Evolutionary conservation across 331 rosid species (phyloP), one percentile per base, ranked within the genome.

Genomic region (Rosa hybrid): DNA sequence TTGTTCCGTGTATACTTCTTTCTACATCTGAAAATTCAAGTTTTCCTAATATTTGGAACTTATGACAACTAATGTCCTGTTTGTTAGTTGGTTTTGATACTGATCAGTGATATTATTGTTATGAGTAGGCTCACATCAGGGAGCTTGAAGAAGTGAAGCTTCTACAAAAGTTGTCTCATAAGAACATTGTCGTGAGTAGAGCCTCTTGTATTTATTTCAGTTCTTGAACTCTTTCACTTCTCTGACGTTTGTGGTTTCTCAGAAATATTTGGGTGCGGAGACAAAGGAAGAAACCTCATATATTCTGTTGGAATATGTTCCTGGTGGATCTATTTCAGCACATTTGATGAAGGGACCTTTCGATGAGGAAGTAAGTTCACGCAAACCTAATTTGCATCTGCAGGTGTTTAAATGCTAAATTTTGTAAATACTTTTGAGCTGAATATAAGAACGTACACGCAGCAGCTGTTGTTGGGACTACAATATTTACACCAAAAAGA

Each of bases 111-210:
- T 76, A 59, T 86, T 70, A 48, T 73, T 75, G 83, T 80, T 78
- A 75, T 72, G 68, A 81, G 83, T 86, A 95, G 99, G 91, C 92
- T 77, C 96, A 95, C 62, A 75, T 95, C 81, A 91, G 88, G 87
- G 99, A 93, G 85, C 97, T 93, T 46, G 99, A 95, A 86, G 99
- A 93, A 88, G 99, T 95, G 77, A 95, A 95, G 87, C 91, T 93
- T 82, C 93, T 95, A 18, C 91, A 91, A 85, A 91, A 93, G 87
- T 94, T 84, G 71, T 93, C 96, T 12, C 99, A 95, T 90, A 92
- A 91, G 68, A 93, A 95, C 77, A 95, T 95, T 84, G 99, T 95
- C 77, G 99, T 95, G 87, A 93, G 98, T 89, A 77, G 80, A 81
- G 82, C 51, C 77, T 80, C 78, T 76, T 72, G 78, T 68, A 44